Base-by-base conservation (phyloP, 202 grass and related monocot species). In the Zoysia matrella region DNA sequence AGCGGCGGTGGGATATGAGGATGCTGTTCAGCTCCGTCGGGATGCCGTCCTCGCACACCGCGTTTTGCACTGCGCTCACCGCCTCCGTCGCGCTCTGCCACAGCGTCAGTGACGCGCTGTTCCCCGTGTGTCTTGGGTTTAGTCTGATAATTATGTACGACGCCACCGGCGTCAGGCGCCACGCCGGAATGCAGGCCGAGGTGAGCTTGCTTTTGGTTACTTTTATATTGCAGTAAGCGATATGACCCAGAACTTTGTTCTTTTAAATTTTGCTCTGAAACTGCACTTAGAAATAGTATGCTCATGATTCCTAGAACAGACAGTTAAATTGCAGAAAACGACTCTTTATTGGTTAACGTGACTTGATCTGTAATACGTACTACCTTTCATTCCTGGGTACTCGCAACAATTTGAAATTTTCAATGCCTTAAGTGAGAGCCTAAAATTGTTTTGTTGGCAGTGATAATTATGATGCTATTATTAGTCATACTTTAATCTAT, bases 31-130 rank as follows among this genome's bases (percentile, higher is more conserved):
- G 92, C 75, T 98, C 88, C 44, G 95, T 92, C 6, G 95, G 92
- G 54, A 98, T 98, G 95, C 95, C 95, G 52, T 98, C 95, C 71
- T 98, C 95, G 18, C 95, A 98, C 83, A 93, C 95, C 7, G 90
- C 92, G 71, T 90, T 98, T 44, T 95, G 95, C 75, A 98, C 87
- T 13, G 95, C 95, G 81, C 22, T 22, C 22, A 22, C 22, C 22
- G 22, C 22, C 22, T 22, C 22, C 22, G 22, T 22, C 22, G 22
- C 22, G 22, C 22, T 22, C 22, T 22, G 22, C 22, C 22, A 22
- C 22, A 22, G 22, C 22, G 22, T 22, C 22, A 22, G 22, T 22
- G 22, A 22, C 22, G 22, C 22, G 22, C 22, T 22, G 22, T 22
- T 22, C 22, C 22, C 22, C 22, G 22, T 22, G 22, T 22, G 22